A percentile compares a stretch with the other conserved stretches of the same genome.
These are phyloP conservation scores for Russula olivacea DNA, from an alignment of 768 basidiomycete genomes.

Conservation along the genomic window DNA sequence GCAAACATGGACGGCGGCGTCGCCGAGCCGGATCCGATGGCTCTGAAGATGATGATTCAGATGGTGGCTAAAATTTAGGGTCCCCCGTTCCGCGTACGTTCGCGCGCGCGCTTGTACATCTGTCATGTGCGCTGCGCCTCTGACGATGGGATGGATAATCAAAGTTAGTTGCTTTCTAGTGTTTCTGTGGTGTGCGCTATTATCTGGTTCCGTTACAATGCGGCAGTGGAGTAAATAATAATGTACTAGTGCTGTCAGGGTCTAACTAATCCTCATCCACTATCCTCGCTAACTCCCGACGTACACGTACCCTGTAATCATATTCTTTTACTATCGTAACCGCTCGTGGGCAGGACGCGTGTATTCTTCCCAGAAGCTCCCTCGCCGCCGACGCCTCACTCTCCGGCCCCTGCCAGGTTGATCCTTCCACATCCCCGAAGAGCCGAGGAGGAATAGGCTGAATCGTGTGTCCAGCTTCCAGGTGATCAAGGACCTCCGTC, in stretches of 20 bases:
- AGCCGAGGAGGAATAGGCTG: slow-evolving; percentile 34
- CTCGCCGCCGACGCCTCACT: slow-evolving; percentile 9
- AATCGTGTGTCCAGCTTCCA: slow-evolving; percentile 47
- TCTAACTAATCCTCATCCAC: slow-evolving; percentile 16
- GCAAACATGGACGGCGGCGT: slow-evolving; percentile 51
- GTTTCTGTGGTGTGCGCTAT: slow-evolving; percentile 6
- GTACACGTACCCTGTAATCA: slow-evolving; percentile 45
- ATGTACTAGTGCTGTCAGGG: slow-evolving; percentile 22
- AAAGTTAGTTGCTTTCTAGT: slow-evolving; percentile 6
- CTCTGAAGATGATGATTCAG: slow-evolving; percentile 68
- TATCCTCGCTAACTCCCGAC: slow-evolving; percentile 16
- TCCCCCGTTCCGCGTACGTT: not conserved
- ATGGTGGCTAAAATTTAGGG: slow-evolving; percentile 37
- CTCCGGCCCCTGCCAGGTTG: slow-evolving; percentile 10
- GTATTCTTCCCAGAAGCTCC: slow-evolving; percentile 15
- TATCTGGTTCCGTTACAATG: slow-evolving; percentile 1
- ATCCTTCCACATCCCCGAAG: slow-evolving; percentile 28
- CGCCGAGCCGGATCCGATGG: slow-evolving; percentile 57
- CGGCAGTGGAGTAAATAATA: slow-evolving; percentile 22
- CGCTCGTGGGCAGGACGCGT: slow-evolving; percentile 33
- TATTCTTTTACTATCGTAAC: slow-evolving; percentile 44
- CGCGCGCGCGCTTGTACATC: not conserved
- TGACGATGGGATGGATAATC: not conserved
- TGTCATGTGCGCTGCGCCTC: not conserved
- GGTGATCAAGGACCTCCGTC: slow-evolving; percentile 40